A percentile compares a stretch with the other conserved stretches of the same genome.
Conservation (phyloP, 1,139 yeast species). For the Hanseniaspora sp. region DNA sequence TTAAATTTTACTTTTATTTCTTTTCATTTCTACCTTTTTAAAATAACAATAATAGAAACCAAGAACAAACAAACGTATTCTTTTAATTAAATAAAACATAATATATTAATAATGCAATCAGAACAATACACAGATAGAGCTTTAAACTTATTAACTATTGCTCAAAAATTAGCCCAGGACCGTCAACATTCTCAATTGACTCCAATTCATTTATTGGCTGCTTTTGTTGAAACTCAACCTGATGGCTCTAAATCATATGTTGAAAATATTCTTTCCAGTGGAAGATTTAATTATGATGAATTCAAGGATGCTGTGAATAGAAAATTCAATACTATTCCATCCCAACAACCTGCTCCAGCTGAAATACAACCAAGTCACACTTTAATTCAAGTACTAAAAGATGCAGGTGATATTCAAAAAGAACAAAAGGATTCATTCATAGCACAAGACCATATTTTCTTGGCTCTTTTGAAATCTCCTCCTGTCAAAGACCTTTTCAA, state of each 20-base stretch:
- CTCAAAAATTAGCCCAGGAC: conserved; percentile 72
- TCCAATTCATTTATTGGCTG: conserved; percentile 84
- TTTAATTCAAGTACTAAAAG: conserved; percentile 56
- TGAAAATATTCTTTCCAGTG: conserved; percentile 76
- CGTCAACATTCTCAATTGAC: conserved; percentile 71
- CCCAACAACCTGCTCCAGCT: conserved; percentile 78
- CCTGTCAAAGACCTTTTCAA: conserved; percentile 64
- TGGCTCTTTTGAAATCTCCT: conserved; percentile 73
- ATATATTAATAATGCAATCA: conserved; percentile 28
- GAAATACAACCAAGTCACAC: conserved; percentile 60
- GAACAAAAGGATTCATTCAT: conserved; percentile 85
- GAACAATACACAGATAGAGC: conserved; percentile 91
- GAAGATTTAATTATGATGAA: conserved; percentile 74
- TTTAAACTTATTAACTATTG: conserved; percentile 62
- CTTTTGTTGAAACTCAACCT: conserved; percentile 69
- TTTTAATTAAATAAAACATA: not conserved
- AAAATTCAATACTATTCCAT: conserved; percentile 71
- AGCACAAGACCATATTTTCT: conserved; percentile 86
- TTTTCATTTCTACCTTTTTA: not conserved
- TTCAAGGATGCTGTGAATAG: conserved; percentile 73
- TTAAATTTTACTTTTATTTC: too few species aligned
- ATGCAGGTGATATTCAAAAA: conserved; percentile 62
- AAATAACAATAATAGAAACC: not conserved
- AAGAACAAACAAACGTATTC: not conserved
- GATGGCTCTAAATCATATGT: conserved; percentile 56